phyloP scores from a whole-genome alignment of 345 rosid genomes.

The Gossypium raimondii region DNA sequence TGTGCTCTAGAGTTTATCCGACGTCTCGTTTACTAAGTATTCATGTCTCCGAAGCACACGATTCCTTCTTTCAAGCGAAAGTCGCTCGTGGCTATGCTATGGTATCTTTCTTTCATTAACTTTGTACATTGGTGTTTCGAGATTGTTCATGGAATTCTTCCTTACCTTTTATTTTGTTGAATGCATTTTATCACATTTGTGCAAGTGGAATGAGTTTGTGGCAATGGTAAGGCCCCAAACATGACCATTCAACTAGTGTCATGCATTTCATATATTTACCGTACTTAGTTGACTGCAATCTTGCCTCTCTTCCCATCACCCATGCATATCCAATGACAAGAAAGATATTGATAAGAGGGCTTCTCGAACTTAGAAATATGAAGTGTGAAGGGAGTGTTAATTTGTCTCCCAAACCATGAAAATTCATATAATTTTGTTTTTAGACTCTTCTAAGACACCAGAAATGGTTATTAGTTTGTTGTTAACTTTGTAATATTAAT shows the following conservation, averaged over 20 bases:
- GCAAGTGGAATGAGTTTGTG: not conserved
- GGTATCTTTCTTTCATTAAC: conserved; percentile 40
- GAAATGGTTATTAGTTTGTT: not conserved
- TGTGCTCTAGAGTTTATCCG: conserved; percentile 82
- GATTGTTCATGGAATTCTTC: not conserved
- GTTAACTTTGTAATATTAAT: not conserved
- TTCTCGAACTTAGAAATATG: not conserved
- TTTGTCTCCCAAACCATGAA: not conserved
- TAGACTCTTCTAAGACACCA: not conserved
- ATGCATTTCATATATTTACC: not conserved
- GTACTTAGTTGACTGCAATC: not conserved
- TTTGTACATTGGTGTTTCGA: not conserved
- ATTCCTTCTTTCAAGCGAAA: conserved; percentile 94
- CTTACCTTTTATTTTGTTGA: not conserved
- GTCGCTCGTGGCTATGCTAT: conserved; percentile 79
- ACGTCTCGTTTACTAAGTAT: conserved; percentile 76
- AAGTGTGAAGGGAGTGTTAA: not conserved
- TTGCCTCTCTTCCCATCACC: not conserved
- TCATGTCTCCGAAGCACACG: conserved; percentile 88
- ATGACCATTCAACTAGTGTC: too few species aligned
- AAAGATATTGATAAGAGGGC: not conserved
- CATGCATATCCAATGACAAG: not conserved
- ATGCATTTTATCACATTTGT: not conserved
- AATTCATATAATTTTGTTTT: not conserved
- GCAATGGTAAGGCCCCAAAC: not conserved